Evolutionary conservation across 495 filamentous ascomycete genomes (phyloP), one percentile per base, ranked within the genome.

Genomic region (Acidomyces sp.): DNA sequence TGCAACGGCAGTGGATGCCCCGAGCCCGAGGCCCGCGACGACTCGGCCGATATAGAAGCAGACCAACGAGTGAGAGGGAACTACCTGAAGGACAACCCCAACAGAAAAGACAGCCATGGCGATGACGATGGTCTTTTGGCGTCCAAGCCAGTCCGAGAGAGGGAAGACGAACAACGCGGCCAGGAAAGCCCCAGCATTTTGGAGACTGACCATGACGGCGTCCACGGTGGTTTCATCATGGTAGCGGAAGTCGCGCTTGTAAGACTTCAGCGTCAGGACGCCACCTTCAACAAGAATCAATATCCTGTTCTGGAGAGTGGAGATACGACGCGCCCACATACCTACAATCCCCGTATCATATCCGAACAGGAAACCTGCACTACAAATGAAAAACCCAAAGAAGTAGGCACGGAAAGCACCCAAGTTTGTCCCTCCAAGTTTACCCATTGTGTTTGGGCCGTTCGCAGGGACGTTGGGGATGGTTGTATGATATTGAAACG

Each of bases 41-140:
- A 54, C 32, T 6, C 51, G 47, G 17, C 43, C 51, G 18, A 47
- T 13, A 34, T 54, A 54, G 21, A 58, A 45, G 41, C 48, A 49
- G 16, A 48, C 42, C 1, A 60, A 39, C 25, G 43, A 46, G 10
- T 43, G 46, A 5, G 53, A 53, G 25, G 52, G 52, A 37, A 58
- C 53, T 1, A 55, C 56, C 32, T 61, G 57, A 10, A 54, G 39
- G 11, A 55, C 36, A 15, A 46, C 49, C 29, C 51, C 51, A 24
- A 48, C 33, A 19, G 20, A 48, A 38, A 54, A 54, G 15, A 51
- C 32, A 12, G 23, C 12, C 20, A 22, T 33, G 10, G 48, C 43
- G 6, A 31, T 18, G 11, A 38, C 34, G 11, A 49, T 42, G n/a
- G 49, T 35, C n/a, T 24, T 37, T 15, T 26, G 22, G 4, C 49